Evolutionary conservation across 2,329 filamentous ascomycete genomes (phyloP), one percentile per base, ranked within the genome.

Genomic region (Meredithiella fracta): DNA sequence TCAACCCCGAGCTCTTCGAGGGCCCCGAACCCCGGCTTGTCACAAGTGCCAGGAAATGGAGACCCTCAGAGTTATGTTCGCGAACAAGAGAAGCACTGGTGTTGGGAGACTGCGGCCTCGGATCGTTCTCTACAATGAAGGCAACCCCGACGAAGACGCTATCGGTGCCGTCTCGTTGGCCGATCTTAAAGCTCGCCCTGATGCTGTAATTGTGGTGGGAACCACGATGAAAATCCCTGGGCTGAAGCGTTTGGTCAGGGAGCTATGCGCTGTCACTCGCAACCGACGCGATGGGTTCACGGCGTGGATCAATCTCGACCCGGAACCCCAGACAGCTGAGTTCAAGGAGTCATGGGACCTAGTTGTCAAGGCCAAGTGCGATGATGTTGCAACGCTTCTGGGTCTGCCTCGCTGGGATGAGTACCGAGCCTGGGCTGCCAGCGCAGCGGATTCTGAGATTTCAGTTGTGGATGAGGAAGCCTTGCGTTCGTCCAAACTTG

Each of bases 51-150:
- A 81, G 54, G 79, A 78, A 60, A 79, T 80, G 58, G 91, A 98
- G 65, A 69, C 79, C 58, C 78, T 90, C 51, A 85, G 92, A 63
- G 86, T 84, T 15, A 75, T 76, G 3, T 74, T 81, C 60, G 85
- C 82, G 11, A 89, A 90, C 51, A 91, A 95, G 69, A 82, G 92
- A 58, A 94, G 90, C 65, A 92, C 96, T 64, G 92, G 92, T 1
- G 85, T 98, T 63, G 92, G 92, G 44, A 82, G 86, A 59, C 72
- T 98, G 60, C 81, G 92, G 22, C 92, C 92, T 22, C 80, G 92
- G 57, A 96, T 98, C 72, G 91, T 97, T 3, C 76, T 98, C 8
- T 98, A 98, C 72, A 96, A 97, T 66, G 92, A 98, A 67, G 85
- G 87, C 66, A 96, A 97, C 65, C 92, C 92, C 0, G 92, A 98